phyloP scores from a whole-genome alignment of 805 yeast species.

The Ogataea nitratoaversa region DNA sequence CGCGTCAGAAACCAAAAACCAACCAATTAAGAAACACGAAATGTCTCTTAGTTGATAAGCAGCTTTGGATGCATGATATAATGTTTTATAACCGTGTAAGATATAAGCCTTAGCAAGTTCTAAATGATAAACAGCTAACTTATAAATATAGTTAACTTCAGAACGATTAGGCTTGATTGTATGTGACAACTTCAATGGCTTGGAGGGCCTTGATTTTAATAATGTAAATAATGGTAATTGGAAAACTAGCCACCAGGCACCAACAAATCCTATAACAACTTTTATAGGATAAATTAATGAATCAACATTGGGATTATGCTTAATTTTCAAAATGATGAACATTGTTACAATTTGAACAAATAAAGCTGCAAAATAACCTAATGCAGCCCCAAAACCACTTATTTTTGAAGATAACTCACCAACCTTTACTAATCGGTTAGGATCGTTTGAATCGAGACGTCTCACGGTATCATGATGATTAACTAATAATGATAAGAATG shows the following conservation, averaged over 20 bases:
- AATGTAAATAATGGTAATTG: slow-evolving; percentile 55
- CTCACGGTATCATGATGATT: slow-evolving; percentile 30
- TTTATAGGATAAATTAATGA: slow-evolving; percentile 42
- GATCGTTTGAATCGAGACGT: slow-evolving; percentile 1
- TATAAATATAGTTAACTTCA: slow-evolving; percentile 7
- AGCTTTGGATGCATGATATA: slow-evolving; percentile 51
- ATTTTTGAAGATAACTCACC: slow-evolving; percentile 46
- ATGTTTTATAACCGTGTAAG: slow-evolving; percentile 58
- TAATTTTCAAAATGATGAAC: slow-evolving; percentile 31
- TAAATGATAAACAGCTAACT: slow-evolving; percentile 10
- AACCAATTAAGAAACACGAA: slow-evolving; percentile 59
- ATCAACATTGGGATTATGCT: slow-evolving; percentile 17
- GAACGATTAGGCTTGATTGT: slow-evolving; percentile 7
- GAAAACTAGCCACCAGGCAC: slow-evolving; percentile 74
- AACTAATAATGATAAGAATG: slow-evolving; percentile 62
- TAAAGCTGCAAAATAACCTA: slow-evolving; percentile 67
- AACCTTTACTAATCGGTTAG: slow-evolving; percentile 9
- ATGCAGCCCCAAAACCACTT: slow-evolving; percentile 67
- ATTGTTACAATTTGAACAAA: slow-evolving; percentile 62
- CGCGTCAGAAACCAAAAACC: slow-evolving; percentile 77
- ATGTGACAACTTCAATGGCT: slow-evolving; percentile 26
- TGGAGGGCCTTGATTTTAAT: slow-evolving; percentile 43
- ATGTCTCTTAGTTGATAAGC: slow-evolving; percentile 63
- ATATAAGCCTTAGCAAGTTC: slow-evolving; percentile 32
- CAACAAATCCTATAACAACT: slow-evolving; percentile 58